Evolutionary conservation across 257 asterid genomes (phyloP).

Genomic region (Primulina huaijiensis): DNA sequence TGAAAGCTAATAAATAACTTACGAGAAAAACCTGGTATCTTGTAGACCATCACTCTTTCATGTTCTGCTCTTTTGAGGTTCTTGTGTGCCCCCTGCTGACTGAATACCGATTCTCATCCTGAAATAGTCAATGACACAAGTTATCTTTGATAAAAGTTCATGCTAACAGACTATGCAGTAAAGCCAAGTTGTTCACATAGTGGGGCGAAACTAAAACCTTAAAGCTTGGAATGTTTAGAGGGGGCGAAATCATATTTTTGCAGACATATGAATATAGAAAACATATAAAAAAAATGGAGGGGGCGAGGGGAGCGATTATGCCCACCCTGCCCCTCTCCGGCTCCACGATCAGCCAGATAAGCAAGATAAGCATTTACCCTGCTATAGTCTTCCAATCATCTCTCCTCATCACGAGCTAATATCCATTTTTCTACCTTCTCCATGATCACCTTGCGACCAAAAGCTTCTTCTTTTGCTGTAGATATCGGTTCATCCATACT

Average conservation of each 20-base stretch:
- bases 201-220: neutral
- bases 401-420: conserved; percentile 83
- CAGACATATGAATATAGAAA: too few relatives aligned
- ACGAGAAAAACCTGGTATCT: conserved; percentile 62
- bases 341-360: neutral
- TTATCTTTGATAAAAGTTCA: conserved; percentile 21
- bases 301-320: neutral
- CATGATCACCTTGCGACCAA: conserved; percentile 82
- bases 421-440: conserved; percentile 98
- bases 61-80: conserved; percentile 95
- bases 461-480: conserved; percentile 86
- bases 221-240: neutral
- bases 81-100: conserved; percentile 97
- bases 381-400: conserved; percentile 93
- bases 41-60: conserved; percentile 86
- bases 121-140: conserved; percentile 26
- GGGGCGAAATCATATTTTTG: neutral
- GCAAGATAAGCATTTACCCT: conserved; percentile 48
- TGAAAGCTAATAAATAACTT: neutral
- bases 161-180: neutral
- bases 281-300: neutral
- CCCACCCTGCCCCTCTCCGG: neutral
- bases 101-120: conserved; percentile 94
- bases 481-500: conserved; percentile 89
- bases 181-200: neutral